phyloP scores from a whole-genome alignment of 768 basidiomycete species.

The Trametes villosa region DNA sequence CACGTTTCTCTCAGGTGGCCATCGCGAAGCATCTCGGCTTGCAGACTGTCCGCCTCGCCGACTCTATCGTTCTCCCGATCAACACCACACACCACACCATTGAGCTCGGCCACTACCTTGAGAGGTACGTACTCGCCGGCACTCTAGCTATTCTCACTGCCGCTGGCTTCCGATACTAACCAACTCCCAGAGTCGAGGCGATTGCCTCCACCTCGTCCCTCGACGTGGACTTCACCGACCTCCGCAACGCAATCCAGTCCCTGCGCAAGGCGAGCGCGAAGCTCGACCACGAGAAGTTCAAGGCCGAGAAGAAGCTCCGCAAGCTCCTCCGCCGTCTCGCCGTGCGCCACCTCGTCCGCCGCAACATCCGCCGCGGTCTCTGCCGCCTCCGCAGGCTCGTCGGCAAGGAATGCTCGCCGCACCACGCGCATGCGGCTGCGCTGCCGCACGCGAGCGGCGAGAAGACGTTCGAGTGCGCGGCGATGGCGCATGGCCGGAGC shows the following conservation, averaged over 20 bases:
- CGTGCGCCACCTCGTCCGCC: slow-evolving; percentile 39
- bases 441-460: neutral
- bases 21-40: slow-evolving; percentile 62
- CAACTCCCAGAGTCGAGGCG: slow-evolving; percentile 34
- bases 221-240: slow-evolving; percentile 43
- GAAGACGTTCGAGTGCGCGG: slow-evolving; percentile 20
- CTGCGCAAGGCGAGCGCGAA: slow-evolving; percentile 55
- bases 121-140: slow-evolving; percentile 42
- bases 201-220: slow-evolving; percentile 23
- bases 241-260: slow-evolving; percentile 50
- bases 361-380: slow-evolving; percentile 42
- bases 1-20: slow-evolving; percentile 45
- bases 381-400: slow-evolving; percentile 47
- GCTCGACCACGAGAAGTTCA: slow-evolving; percentile 62
- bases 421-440: neutral
- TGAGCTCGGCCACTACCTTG: slow-evolving; percentile 57
- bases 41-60: slow-evolving; percentile 55
- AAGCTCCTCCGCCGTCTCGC: slow-evolving; percentile 45
- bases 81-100: slow-evolving; percentile 71
- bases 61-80: slow-evolving; percentile 60
- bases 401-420: slow-evolving; percentile 39
- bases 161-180: neutral
- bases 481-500: slow-evolving; percentile 2
- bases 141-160: slow-evolving; percentile 13
- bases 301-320: slow-evolving; percentile 56